phyloP scores from a whole-genome alignment of 305 asterid species.

The Ruellia speciosa region DNA sequence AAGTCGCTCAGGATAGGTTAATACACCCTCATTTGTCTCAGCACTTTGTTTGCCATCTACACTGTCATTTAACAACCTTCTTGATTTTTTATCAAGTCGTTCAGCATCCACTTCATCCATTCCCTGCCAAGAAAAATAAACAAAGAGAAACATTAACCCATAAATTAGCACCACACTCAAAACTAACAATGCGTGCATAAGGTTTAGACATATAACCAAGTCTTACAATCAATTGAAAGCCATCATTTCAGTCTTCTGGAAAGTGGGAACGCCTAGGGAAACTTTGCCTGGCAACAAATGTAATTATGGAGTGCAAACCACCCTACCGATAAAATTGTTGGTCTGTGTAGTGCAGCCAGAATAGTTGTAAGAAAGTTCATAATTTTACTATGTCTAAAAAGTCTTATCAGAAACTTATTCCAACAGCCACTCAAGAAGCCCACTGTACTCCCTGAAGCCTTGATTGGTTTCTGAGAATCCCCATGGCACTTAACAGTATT shows the following conservation, averaged over 20 bases:
- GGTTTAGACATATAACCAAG: slow-evolving; percentile 37
- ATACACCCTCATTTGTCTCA: slow-evolving; percentile 29
- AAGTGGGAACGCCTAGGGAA: slow-evolving; percentile 54
- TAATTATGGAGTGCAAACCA: slow-evolving; percentile 37
- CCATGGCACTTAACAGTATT: background rate
- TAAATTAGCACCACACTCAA: slow-evolving; percentile 6
- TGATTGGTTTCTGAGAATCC: slow-evolving; percentile 17
- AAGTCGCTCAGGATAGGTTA: slow-evolving; percentile 26
- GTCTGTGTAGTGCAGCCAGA: slow-evolving; percentile 39
- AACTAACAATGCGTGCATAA: slow-evolving; percentile 23
- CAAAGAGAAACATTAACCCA: slow-evolving; percentile 18
- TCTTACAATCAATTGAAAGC: slow-evolving; percentile 80
- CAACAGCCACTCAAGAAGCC: slow-evolving; percentile 16
- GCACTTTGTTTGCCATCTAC: slow-evolving; percentile 33
- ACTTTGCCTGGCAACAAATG: slow-evolving; percentile 56
- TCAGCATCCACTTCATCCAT: slow-evolving; percentile 25
- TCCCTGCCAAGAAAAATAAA: slow-evolving; percentile 36
- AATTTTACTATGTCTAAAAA: slow-evolving; percentile 21
- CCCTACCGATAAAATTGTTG: slow-evolving; percentile 36
- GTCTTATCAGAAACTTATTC: slow-evolving; percentile 19
- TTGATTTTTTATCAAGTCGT: slow-evolving; percentile 23
- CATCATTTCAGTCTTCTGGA: slow-evolving; percentile 81
- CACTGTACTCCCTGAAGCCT: slow-evolving; percentile 12
- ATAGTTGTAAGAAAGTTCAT: slow-evolving; percentile 25
- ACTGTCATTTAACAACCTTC: slow-evolving; percentile 27